Evolutionary conservation across 306 rosid genomes (phyloP), one percentile per base, ranked within the genome.

Genomic region (Abrus pulchellus): DNA sequence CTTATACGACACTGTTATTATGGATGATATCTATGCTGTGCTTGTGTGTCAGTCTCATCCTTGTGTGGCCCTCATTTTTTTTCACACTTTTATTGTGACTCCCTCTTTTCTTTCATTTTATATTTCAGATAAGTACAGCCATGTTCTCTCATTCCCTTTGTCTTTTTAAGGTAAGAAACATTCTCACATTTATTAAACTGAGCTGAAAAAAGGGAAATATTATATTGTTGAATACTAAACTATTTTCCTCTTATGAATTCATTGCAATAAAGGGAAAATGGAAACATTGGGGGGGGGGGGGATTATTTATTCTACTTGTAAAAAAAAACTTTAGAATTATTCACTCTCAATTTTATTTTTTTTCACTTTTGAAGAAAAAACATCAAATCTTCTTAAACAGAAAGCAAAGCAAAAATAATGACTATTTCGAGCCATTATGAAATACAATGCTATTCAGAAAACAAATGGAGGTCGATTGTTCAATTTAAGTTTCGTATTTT

Each of bases 31-130:
- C 34, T 66, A 76, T 49, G 69, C 3, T 69, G 38, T 60, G 78
- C 78, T 36, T 65, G 68, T 47, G 83, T 65, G 85, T 80, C 76
- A 67, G 30, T 34, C 80, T 78, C 85, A 61, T 76, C 82, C 8
- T 11, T 27, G 1, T 30, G 11, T 43, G 14, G 6, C 69, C 8
- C 62, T n/a, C 20, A 2, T 1, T 7, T 40, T 20, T 7, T 13
- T 54, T 66, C 65, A 4, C 7, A 33, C 62, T 55, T 80, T 45
- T 29, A 3, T 62, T 73, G 77, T 78, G 11, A 0, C 3, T 59
- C 47, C n/a, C 40, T 6, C 13, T 48, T 36, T 64, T 59, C 49
- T 34, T 74, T 54, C 28, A 0, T 56, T 28, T 76, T 9, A 12
- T 40, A 4, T 47, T 54, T 73, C 43, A 41, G 43, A 61, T 80